Evolutionary conservation across 306 rosid genomes (phyloP).

Genomic region (Cucumis sativus): Cucumber_9930_V3 NC_026658.2:26551001-26551500

Average conservation of each 20-base stretch:
- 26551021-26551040: background rate
- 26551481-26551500: constrained; percentile 38
- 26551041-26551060: constrained; percentile 37
- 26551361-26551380: background rate
- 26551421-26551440: background rate
- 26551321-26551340: background rate
- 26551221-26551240: constrained; percentile 36
- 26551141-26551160: constrained; percentile 94
- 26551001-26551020: constrained; percentile 15
- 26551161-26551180: constrained; percentile 98
- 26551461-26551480: constrained; percentile 9
- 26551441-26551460: background rate
- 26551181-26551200: constrained; percentile 85
- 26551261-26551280: background rate
- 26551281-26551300: background rate
- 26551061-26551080: constrained; percentile 73
- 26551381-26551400: background rate
- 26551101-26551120: constrained; percentile 83
- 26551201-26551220: constrained; percentile 53
- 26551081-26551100: constrained; percentile 57
- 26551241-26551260: background rate
- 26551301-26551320: background rate
- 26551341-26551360: background rate
- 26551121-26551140: constrained; percentile 99
- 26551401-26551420: background rate